Conservation (phyloP, 371 early-diverging fungal species). For the Mortierella sp. region DNA sequence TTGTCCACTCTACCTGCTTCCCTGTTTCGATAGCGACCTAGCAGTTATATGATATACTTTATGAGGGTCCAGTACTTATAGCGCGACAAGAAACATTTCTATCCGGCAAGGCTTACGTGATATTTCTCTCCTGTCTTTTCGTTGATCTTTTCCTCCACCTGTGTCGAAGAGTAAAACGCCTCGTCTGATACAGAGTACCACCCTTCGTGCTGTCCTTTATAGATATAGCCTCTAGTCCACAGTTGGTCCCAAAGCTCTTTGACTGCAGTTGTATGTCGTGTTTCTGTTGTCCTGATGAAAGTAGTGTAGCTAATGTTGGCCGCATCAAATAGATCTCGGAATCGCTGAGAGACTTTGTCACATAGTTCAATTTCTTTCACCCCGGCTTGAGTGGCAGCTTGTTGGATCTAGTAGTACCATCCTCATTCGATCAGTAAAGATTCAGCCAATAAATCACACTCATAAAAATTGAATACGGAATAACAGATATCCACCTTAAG, state of each 20-base stretch:
- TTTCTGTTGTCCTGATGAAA: conserved; percentile 91
- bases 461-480: too few relatives aligned
- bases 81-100: background rate
- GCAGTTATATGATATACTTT: background rate
- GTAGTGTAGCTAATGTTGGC: conserved; percentile 85
- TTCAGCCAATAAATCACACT: too few relatives aligned
- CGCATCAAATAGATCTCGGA: conserved; percentile 77
- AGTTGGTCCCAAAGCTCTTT: conserved; percentile 79
- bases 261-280: conserved; percentile 80
- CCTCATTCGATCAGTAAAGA: background rate
- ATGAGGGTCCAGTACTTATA: background rate
- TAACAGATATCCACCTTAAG: conserved; percentile 74
- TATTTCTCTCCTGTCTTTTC: conserved; percentile 68
- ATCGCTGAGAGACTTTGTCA: conserved; percentile 81
- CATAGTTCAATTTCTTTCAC: conserved; percentile 80
- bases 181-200: conserved; percentile 98
- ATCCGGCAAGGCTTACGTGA: conserved; percentile 15
- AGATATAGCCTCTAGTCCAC: conserved; percentile 82
- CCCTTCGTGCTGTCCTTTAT: conserved; percentile 92
- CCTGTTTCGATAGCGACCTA: conserved; percentile 86
- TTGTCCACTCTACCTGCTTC: conserved; percentile 88
- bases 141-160: conserved; percentile 77
- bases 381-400: conserved; percentile 81
- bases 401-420: conserved; percentile 78
- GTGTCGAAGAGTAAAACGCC: conserved; percentile 85